Evolutionary conservation across 306 rosid genomes (phyloP).

Genomic region (Fragaria nilgerrensis): DNA sequence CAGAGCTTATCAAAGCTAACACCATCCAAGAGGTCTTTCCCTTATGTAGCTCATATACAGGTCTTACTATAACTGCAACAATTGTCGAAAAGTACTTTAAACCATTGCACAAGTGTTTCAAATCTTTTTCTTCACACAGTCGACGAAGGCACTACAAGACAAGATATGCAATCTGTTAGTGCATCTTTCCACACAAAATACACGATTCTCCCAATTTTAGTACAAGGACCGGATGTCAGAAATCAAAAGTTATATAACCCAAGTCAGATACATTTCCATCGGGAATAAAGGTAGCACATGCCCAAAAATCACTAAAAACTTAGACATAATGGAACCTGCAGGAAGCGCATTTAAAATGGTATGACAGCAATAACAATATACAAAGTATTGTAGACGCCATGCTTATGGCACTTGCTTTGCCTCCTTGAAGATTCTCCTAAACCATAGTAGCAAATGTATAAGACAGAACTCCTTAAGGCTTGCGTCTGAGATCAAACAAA

Average conservation of each 20-base stretch:
- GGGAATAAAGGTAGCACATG: conserved; percentile 4
- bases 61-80: conserved; percentile 51
- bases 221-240: neutral
- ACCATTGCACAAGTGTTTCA: conserved; percentile 37
- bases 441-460: conserved; percentile 73
- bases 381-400: conserved; percentile 43
- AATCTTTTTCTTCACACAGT: conserved; percentile 42
- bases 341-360: conserved; percentile 65
- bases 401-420: conserved; percentile 53
- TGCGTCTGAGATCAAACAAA: conserved; percentile 45
- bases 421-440: conserved; percentile 62
- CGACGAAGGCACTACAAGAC: conserved; percentile 52
- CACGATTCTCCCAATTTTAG: neutral
- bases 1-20: conserved; percentile 56
- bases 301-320: neutral
- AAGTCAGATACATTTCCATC: conserved; percentile 2
- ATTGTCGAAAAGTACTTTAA: conserved; percentile 57
- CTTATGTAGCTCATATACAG: conserved; percentile 46
- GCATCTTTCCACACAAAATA: conserved; percentile 3
- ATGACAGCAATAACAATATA: conserved; percentile 47
- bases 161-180: conserved; percentile 15
- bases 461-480: conserved; percentile 49
- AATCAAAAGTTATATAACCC: neutral
- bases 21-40: conserved; percentile 46
- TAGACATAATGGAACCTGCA: conserved; percentile 39